Percentiles rank a stretch among this genome's conserved stretches.
Evolutionary conservation across 768 basidiomycete genomes (phyloP).

Genomic region (Clitopilus hobsonii): DNA sequence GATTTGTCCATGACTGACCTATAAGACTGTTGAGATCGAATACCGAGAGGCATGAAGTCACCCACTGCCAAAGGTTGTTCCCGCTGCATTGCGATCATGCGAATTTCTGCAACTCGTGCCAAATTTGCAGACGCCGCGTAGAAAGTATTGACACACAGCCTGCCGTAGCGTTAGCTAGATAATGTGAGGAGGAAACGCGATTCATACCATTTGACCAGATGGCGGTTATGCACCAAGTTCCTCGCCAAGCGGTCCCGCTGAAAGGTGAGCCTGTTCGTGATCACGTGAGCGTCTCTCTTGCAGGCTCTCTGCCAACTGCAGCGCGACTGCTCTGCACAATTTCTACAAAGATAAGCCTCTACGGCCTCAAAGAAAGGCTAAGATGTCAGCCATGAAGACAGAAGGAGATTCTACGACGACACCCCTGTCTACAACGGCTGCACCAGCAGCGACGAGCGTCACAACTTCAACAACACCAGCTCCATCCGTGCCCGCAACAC

Average conservation of each 20-base stretch:
- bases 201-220: conserved; percentile 12
- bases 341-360: background rate
- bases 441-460: background rate
- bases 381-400: conserved; percentile 33
- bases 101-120: conserved; percentile 64
- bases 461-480: conserved; percentile 16
- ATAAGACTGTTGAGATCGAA: conserved; percentile 3
- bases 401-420: conserved; percentile 28
- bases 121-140: conserved; percentile 63
- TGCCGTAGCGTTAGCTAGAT: conserved; percentile 14
- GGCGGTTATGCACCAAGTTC: background rate
- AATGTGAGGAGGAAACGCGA: background rate
- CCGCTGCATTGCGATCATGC: conserved; percentile 41
- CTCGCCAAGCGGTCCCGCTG: background rate
- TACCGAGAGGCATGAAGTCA: conserved; percentile 15
- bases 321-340: background rate
- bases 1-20: conserved; percentile 39
- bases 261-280: background rate
- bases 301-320: background rate
- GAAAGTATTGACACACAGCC: conserved; percentile 58
- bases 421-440: conserved; percentile 22
- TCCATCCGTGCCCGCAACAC: background rate
- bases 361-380: background rate
- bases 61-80: conserved; percentile 48
- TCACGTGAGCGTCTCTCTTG: background rate